phyloP scores from a whole-genome alignment of 2,329 filamentous ascomycete genomes.

The Calonectria hawksworthii region DNA sequence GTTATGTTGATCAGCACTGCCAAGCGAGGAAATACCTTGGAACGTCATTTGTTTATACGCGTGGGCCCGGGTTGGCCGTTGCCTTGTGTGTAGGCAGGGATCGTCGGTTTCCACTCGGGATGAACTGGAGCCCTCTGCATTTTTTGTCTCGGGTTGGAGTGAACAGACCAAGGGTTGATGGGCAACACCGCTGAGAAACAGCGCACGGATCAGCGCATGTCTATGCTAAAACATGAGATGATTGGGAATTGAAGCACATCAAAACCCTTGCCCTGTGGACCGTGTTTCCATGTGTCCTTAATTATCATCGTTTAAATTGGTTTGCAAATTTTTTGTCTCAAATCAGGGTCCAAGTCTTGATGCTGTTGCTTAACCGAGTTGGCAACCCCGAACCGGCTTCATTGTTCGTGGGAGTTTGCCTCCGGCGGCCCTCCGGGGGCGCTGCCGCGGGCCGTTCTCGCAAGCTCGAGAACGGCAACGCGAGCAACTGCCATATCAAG shows the following conservation, averaged over 20 bases:
- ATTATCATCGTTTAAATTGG: background rate
- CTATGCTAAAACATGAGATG: slow-evolving; percentile 10
- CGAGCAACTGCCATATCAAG: too few relatives aligned
- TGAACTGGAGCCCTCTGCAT: background rate
- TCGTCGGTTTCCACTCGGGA: background rate
- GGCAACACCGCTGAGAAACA: background rate
- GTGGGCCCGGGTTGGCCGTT: background rate
- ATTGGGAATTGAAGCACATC: background rate
- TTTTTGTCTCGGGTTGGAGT: background rate
- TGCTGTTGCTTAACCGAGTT: too few relatives aligned
- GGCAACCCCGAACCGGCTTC: too few relatives aligned
- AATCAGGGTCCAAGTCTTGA: background rate
- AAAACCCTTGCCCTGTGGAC: background rate
- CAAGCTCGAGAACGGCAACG: too few relatives aligned
- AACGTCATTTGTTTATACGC: background rate
- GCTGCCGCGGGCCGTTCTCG: too few relatives aligned
- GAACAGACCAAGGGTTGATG: background rate
- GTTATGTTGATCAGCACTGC: background rate
- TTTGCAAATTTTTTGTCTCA: background rate
- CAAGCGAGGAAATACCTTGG: background rate
- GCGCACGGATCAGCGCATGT: slow-evolving; percentile 1
- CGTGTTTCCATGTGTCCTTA: background rate
- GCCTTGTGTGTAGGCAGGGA: background rate
- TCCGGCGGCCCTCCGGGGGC: too few relatives aligned
- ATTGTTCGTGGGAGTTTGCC: too few relatives aligned